Base-by-base conservation (phyloP, 176 grass and related monocot genomes). In the Aegilops sharonensis region DNA sequence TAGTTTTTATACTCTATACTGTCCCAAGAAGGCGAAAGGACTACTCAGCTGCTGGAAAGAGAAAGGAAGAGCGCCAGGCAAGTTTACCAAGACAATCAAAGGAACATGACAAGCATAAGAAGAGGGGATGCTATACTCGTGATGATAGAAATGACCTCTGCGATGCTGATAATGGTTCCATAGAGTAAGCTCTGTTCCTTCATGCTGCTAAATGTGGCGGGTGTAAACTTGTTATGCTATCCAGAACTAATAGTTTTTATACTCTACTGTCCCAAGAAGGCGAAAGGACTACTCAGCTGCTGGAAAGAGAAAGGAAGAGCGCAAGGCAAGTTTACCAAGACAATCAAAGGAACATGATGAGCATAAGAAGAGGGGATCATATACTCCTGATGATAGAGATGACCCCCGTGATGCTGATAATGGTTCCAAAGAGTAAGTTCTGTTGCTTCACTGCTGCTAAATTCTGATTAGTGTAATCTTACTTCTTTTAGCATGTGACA, bases 191-290 rank as follows among this genome's bases (percentile, higher is more conserved):
- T 45, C 4, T 43, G 6, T 47, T 73, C n/a, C 39, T 73, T 25
- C 70, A 40, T 73, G 70, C n/a, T 73, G 10, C 21, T 45, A 45
- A 73, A 27, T 47, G 70, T 43, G n/a, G 3, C 67, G 9, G 15
- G 36, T 72, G 20, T 42, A 42, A 72, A 21, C 69, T 40, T 72
- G 35, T 21, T 70, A 71, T 72, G 69, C 69, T 42, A 72, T 42
- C 39, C 11, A 73, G 70, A 73, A 45, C 39, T 73, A 25, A 73
- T 45, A 12, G 5, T 73, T 73, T 73, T 95, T 93, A 47, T 90
- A 92, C 88, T 90, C 89, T 75, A 91, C 93, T 67, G 93, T 81
- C 57, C 87, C 82, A 4, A 98, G 77, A 75, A 87, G 86, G 76
- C 88, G 61, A 59, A 77, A 86, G 64, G 82, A 95, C 30, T 35